Evolutionary conservation across 139 green algal genomes (phyloP).

Genomic region (Deuterostichococcus epilithicus): DNA sequence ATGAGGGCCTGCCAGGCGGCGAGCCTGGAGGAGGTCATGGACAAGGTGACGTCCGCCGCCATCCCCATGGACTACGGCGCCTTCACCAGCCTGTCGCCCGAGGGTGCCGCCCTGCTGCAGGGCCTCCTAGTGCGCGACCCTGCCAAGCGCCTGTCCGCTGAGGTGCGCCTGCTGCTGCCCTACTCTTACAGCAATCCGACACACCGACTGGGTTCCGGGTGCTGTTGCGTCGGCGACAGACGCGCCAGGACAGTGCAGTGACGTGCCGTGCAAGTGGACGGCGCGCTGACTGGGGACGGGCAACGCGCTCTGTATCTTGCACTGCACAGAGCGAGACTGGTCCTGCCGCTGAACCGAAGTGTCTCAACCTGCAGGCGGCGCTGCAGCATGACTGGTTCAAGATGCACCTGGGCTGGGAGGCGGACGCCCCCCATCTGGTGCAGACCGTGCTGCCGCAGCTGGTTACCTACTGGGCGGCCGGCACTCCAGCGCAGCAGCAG

Average conservation of each 20-base stretch:
- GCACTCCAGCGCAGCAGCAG: too few relatives aligned
- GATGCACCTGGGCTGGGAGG: constrained; percentile 1
- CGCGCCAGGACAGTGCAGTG: too few relatives aligned
- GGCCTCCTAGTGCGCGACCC: constrained; percentile 3
- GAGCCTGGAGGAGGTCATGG: constrained; percentile 2
- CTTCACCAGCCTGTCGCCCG: background rate
- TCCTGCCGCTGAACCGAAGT: too few relatives aligned
- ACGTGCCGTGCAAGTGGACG: too few relatives aligned
- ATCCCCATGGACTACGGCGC: constrained; percentile 1
- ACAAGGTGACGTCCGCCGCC: background rate
- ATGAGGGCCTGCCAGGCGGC: background rate
- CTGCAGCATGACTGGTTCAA: background rate
- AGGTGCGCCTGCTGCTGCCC: too few relatives aligned
- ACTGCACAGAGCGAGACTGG: too few relatives aligned
- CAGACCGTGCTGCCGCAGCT: background rate
- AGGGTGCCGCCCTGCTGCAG: background rate
- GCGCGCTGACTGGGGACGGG: too few relatives aligned
- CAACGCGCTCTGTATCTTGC: too few relatives aligned
- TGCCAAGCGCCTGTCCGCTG: background rate
- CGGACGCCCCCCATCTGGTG: background rate
- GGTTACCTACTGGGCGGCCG: background rate
- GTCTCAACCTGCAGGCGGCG: background rate
- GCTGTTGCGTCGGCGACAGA: too few relatives aligned
- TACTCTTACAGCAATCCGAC: too few relatives aligned
- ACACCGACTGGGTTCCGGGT: too few relatives aligned